phyloP scores from a whole-genome alignment of 805 yeast species.

The Spathaspora arborariae region DNA sequence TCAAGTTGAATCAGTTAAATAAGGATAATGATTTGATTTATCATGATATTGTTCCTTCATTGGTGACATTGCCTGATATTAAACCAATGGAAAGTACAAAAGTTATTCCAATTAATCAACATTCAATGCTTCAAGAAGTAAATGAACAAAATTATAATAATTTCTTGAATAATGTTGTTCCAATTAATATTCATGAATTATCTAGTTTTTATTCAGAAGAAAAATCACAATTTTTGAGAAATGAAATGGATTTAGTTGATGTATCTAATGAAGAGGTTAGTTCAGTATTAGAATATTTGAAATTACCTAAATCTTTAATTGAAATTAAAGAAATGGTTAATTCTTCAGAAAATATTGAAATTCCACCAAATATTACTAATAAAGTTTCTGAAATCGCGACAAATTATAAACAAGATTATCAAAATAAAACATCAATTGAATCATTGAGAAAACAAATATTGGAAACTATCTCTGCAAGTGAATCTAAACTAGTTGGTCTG shows the following conservation, averaged over 20 bases:
- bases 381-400: slow-evolving; percentile 21
- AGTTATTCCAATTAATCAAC: slow-evolving; percentile 48
- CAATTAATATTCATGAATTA: slow-evolving; percentile 82
- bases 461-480: slow-evolving; percentile 31
- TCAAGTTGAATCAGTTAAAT: slow-evolving; percentile 43
- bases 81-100: slow-evolving; percentile 69
- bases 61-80: slow-evolving; percentile 57
- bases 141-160: slow-evolving; percentile 42
- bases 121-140: slow-evolving; percentile 39
- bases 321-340: slow-evolving; percentile 45
- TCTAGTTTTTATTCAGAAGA: slow-evolving; percentile 87
- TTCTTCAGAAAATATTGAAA: neutral
- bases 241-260: slow-evolving; percentile 69
- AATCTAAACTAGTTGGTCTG: slow-evolving; percentile 12
- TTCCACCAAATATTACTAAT: slow-evolving; percentile 2
- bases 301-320: slow-evolving; percentile 63
- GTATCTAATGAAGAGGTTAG: slow-evolving; percentile 74
- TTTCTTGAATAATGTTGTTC: slow-evolving; percentile 76
- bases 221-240: slow-evolving; percentile 71
- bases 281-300: slow-evolving; percentile 77
- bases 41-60: slow-evolving; percentile 70
- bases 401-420: slow-evolving; percentile 28
- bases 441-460: slow-evolving; percentile 34
- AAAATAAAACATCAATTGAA: slow-evolving; percentile 27
- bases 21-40: slow-evolving; percentile 90